Evolutionary conservation across 371 early-diverging fungal species (phyloP), one percentile per base, ranked within the genome.

Genomic region (Quaeritorhiza haematococci): DNA sequence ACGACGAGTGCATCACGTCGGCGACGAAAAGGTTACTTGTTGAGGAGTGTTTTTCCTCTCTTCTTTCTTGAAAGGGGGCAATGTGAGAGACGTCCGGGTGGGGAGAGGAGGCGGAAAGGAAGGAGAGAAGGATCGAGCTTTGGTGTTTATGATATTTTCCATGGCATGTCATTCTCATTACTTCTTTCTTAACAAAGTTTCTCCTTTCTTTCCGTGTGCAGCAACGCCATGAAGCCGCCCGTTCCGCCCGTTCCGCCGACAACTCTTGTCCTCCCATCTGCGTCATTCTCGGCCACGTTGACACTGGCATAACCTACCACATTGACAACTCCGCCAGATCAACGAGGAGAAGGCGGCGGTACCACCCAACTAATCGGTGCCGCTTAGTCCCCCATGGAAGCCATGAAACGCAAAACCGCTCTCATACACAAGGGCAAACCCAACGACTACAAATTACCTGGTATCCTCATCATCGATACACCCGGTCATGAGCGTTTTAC

Each of bases 291-390:
- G 99, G 99, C 53, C 99, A 99, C 84, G 99, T 99, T 67, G 99
- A 99, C 76, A 98, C 99, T 23, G 99, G 98, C 56, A 88, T 85
- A 67, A 99, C 99, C 34, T 99, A 99, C 73, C 75, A 99, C 50
- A 80, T 99, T 55, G 99, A 99, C 82, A 98, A 98, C 92, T 99
- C 73, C 88, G 99, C 59, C 98, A 99, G 71, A 98, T 98, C 43
- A 97, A 99, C 75, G 99, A 62, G 93, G 94, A 58, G 99, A 99
- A 87, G 99, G 98, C 49, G 99, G 99, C 66, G 99, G 99, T 75
- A 99, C 99, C 72, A 99, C 99, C 29, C 99, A 99, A 76, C 99
- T 99, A 72, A 99, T 99, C 62, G 99, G 99, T 75, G 99, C 99
- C 30, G 99, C 99, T 23, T 99, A 93, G 79, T 99, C 99, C 89